Evolutionary conservation across 768 basidiomycete species (phyloP).

Genomic region (Xerocomus spinulosus): DNA sequence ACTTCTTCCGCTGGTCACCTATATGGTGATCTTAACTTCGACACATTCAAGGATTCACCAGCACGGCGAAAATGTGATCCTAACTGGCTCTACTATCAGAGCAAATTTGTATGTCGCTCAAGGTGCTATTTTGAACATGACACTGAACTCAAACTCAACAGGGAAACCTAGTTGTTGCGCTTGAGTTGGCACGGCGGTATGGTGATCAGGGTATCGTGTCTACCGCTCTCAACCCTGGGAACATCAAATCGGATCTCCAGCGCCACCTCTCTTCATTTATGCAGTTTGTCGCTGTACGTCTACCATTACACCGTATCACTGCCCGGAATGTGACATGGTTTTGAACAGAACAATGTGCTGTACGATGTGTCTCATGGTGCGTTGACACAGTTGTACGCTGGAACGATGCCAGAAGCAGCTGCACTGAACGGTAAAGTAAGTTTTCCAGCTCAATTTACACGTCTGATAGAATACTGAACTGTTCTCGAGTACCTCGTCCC

Average conservation of each 20-base stretch:
- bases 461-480: not conserved
- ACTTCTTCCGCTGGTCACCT: constrained; percentile 40
- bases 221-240: constrained; percentile 45
- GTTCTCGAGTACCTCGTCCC: constrained; percentile 40
- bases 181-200: constrained; percentile 46
- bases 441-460: not conserved
- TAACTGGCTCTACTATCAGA: constrained; percentile 31
- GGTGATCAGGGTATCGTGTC: constrained; percentile 45
- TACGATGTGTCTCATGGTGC: constrained; percentile 29
- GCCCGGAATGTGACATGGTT: no score
- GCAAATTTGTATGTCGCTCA: constrained; percentile 40
- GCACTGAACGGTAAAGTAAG: constrained; percentile 41
- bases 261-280: constrained; percentile 18
- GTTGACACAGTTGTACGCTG: constrained; percentile 43
- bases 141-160: constrained; percentile 10
- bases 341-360: constrained; percentile 16
- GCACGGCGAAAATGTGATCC: constrained; percentile 18
- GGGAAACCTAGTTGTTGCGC: constrained; percentile 42
- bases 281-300: constrained; percentile 12
- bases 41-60: constrained; percentile 37
- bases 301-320: no score
- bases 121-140: not conserved
- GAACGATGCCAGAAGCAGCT: constrained; percentile 36
- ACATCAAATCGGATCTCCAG: constrained; percentile 30
- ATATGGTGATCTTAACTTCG: constrained; percentile 35